phyloP scores from a whole-genome alignment of 2,329 filamentous ascomycete species.

The Karstenula rhodostoma region DNA sequence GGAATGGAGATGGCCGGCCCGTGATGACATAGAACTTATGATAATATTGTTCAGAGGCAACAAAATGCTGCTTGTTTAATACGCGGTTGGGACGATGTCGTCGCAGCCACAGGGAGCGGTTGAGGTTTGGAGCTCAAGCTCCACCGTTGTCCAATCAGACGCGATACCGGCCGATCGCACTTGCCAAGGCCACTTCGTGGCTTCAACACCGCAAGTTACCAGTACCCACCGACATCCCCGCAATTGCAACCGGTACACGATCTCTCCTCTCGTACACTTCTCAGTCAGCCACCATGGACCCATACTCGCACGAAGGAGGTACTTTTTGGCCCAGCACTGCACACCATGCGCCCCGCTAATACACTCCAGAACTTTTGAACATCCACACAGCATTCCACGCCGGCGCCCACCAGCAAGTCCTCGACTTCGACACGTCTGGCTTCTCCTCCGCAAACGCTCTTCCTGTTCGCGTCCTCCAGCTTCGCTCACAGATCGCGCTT shows the following conservation, averaged over 20 bases:
- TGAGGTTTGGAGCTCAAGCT: background rate
- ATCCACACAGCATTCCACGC: conserved; percentile 73
- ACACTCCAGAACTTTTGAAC: conserved; percentile 67
- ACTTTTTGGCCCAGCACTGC: conserved; percentile 26
- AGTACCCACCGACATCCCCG: background rate
- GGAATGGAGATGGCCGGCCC: too few relatives aligned
- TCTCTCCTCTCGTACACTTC: background rate
- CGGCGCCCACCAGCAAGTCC: conserved; percentile 85
- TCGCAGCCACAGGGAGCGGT: too few relatives aligned
- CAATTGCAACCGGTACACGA: background rate
- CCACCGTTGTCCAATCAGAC: conserved; percentile 28
- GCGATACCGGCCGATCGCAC: conserved; percentile 1
- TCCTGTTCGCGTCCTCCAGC: conserved; percentile 77
- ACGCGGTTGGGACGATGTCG: too few relatives aligned
- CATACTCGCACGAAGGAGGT: conserved; percentile 71
- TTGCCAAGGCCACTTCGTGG: conserved; percentile 13
- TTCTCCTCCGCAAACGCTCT: conserved; percentile 82
- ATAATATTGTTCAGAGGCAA: too few relatives aligned
- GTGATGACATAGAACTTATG: too few relatives aligned
- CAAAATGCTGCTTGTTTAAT: too few relatives aligned
- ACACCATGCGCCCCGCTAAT: conserved; percentile 24
- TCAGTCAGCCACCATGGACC: conserved; percentile 54
- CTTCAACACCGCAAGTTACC: conserved; percentile 12
- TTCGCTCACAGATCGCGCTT: conserved; percentile 83
- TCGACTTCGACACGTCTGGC: conserved; percentile 83